phyloP scores from a whole-genome alignment of 148 eudicot species.

The Selenicereus undatus region DNA sequence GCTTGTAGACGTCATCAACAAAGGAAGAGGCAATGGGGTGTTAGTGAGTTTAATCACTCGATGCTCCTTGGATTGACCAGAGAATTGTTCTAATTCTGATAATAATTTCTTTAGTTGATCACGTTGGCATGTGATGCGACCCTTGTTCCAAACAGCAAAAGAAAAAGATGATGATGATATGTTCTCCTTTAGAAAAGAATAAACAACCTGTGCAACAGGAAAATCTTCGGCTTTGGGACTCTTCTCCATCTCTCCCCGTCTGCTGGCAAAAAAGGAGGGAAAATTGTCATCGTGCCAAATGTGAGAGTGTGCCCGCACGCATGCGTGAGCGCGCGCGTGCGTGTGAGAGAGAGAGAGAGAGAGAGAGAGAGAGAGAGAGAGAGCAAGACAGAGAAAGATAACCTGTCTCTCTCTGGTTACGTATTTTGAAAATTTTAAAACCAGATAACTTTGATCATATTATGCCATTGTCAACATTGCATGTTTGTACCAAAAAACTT shows the following conservation, averaged over 20 bases:
- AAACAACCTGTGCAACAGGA: slow-evolving; percentile 70
- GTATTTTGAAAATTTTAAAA: not conserved
- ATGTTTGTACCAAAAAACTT: not conserved
- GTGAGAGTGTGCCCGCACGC: too few relatives aligned
- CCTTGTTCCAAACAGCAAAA: slow-evolving; percentile 87
- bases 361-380: not conserved
- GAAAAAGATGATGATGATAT: slow-evolving; percentile 56
- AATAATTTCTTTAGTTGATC: slow-evolving; percentile 63
- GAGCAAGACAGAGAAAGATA: not conserved
- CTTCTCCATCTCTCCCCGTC: slow-evolving; percentile 88
- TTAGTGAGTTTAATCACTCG: slow-evolving; percentile 41
- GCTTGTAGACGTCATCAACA: slow-evolving; percentile 31
- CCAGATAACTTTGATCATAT: not conserved
- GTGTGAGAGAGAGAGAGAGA: not conserved
- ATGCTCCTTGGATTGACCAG: slow-evolving; percentile 33
- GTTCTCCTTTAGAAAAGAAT: slow-evolving; percentile 58
- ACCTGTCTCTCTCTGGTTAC: not conserved
- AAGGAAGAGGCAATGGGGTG: slow-evolving; percentile 40
- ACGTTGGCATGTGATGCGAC: slow-evolving; percentile 75
- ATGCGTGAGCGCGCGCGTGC: not conserved
- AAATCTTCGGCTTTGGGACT: slow-evolving; percentile 61
- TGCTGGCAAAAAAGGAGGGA: slow-evolving; percentile 32
- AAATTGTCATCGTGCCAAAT: slow-evolving; percentile 6
- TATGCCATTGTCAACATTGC: not conserved
- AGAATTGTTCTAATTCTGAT: slow-evolving; percentile 33